These are phyloP conservation scores for Pycnococcus provasolii DNA, from an alignment of 139 green algal species.

Conservation along the genomic window DNA sequence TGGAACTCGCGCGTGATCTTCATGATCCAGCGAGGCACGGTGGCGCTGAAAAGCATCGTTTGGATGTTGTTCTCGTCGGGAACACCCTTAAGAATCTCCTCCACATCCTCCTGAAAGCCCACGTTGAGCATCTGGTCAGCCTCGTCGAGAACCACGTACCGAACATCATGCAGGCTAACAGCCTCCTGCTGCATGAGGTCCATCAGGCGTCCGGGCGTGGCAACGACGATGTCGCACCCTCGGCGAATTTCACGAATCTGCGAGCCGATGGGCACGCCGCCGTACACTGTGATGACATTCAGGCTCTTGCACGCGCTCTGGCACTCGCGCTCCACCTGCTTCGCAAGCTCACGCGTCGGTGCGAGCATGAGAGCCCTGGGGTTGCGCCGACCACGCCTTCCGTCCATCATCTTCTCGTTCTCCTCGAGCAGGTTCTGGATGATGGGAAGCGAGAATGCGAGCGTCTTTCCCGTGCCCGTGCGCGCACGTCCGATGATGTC, in stretches of 20 bases:
- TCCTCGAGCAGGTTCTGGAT: conserved; percentile 74
- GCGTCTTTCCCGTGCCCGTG: conserved; percentile 94
- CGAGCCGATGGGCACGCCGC: conserved; percentile 57
- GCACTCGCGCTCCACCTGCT: conserved; percentile 95
- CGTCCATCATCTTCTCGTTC: conserved; percentile 6
- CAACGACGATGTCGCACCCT: conserved; percentile 88
- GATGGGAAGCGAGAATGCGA: conserved; percentile 94
- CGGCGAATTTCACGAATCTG: conserved; percentile 55
- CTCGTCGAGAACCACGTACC: conserved; percentile 90
- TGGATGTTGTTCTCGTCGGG: conserved; percentile 50
- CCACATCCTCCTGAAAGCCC: conserved; percentile 96
- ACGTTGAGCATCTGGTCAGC: conserved; percentile 96
- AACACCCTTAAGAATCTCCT: conserved; percentile 69
- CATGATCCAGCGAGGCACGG: conserved; percentile 89
- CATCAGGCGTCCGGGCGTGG: conserved; percentile 89
- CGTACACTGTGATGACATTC: conserved; percentile 71
- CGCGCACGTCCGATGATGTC: conserved; percentile 88
- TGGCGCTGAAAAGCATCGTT: conserved; percentile 94
- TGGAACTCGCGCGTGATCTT: conserved; percentile 68
- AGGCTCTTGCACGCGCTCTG: conserved; percentile 50
- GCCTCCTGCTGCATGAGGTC: conserved; percentile 77
- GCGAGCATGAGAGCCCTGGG: conserved; percentile 80
- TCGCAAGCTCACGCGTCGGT: conserved; percentile 94
- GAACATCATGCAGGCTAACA: conserved; percentile 61
- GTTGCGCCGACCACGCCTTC: conserved; percentile 28